phyloP scores from a whole-genome alignment of 2,329 filamentous ascomycete genomes.

The Aspergillus pseudotamarii region DNA sequence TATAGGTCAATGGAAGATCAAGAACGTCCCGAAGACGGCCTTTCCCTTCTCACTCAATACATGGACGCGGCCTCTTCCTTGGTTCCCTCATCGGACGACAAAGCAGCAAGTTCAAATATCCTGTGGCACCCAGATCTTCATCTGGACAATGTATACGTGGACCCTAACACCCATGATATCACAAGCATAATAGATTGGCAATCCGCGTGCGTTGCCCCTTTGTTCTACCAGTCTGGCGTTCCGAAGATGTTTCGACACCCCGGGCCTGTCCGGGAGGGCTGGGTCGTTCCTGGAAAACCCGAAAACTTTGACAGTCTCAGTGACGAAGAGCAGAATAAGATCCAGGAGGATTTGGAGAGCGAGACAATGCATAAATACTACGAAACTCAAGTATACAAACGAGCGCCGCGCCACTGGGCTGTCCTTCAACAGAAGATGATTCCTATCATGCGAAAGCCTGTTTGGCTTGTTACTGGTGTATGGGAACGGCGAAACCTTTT shows the following conservation, averaged over 20 bases:
- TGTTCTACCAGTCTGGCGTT: slow-evolving; percentile 33
- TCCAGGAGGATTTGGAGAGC: slow-evolving; percentile 35
- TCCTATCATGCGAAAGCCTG: slow-evolving; percentile 30
- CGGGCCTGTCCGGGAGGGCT: slow-evolving; percentile 32
- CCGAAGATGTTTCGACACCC: slow-evolving; percentile 34
- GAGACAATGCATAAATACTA: slow-evolving; percentile 40
- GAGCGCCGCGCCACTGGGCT: slow-evolving; percentile 32
- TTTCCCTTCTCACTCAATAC: slow-evolving; percentile 30
- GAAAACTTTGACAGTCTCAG: slow-evolving; percentile 30
- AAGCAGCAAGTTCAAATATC: slow-evolving; percentile 18
- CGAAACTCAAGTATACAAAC: slow-evolving; percentile 33
- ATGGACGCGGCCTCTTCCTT: slow-evolving; percentile 26
- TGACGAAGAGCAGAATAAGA: slow-evolving; percentile 26
- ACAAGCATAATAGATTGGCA: slow-evolving; percentile 33
- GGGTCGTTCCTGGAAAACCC: slow-evolving; percentile 32
- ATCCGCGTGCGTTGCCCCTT: slow-evolving; percentile 22
- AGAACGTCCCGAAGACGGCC: slow-evolving; percentile 26
- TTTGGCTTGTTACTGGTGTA: slow-evolving; percentile 32
- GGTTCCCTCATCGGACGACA: slow-evolving; percentile 16
- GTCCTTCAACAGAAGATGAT: slow-evolving; percentile 25
- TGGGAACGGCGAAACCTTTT: slow-evolving; percentile 39
- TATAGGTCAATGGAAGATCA: slow-evolving; percentile 21
- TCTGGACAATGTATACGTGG: slow-evolving; percentile 33
- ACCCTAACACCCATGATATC: slow-evolving; percentile 26
- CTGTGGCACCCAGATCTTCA: slow-evolving; percentile 34